Base-by-base conservation (phyloP, 768 basidiomycete species). In the Obba rivulosa region DNA sequence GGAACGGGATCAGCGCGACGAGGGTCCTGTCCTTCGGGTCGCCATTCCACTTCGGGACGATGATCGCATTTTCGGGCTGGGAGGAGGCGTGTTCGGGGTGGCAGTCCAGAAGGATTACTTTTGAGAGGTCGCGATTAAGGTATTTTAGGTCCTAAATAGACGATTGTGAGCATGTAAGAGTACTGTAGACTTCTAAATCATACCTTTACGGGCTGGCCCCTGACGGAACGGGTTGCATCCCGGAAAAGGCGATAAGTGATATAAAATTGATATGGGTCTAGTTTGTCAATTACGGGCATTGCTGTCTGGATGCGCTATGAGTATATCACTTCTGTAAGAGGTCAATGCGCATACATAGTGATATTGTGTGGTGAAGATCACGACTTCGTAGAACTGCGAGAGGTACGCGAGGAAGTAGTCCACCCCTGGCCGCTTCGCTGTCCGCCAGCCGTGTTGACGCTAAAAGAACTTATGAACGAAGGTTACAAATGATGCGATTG, bases 321-420 rank as follows among this genome's bases (percentile, higher is more conserved):
- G n/a, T 20, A 39, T 7, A 31, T 5, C 5, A 31, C 7, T 13
- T 31, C 5, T 31, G 5, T 24, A 46, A 38, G 51, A 39, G 31
- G 22, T 22, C 45, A 24, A 34, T 21, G n/a, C 34, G 77, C 89
- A 42, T 55, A 95, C 94, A 66, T 95, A 97, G 59, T 79, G 75
- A 48, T 88, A 79, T 69, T 95, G 92, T 16, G 83, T 78, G 9
- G 94, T 98, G 71, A 98, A 99, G 46, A 99, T 74, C 28, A 98
- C 95, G 49, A 98, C 81, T 72, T 99, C 96, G 64, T 92, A 99
- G 72, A 98, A 99, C 62, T 97, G 95, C 0, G 92, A 91, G 41
- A 99, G 80, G 65, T 99, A 99, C 22, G 81, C 94, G 28, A 99
- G 75, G 79, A 99, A 99, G 69, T 99, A 98, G 63, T 99, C 96